Conservation (phyloP, 2,329 filamentous ascomycete species). For the Aspergillus sp. region DNA sequence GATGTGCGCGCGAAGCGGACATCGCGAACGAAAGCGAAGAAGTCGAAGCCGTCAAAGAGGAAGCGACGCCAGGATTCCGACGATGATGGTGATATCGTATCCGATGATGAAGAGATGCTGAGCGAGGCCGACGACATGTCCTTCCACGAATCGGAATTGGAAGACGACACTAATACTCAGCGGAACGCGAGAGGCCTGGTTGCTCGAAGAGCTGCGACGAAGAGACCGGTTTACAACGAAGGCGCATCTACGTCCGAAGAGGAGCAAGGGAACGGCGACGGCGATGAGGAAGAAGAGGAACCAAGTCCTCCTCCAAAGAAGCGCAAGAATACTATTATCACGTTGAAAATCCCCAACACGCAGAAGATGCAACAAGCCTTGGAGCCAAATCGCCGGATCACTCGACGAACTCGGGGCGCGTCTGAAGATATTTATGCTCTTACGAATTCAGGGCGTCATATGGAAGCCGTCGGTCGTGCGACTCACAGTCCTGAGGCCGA, state of each 20-base stretch:
- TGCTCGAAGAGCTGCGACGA: slow-evolving; percentile 49
- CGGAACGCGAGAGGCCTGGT: slow-evolving; percentile 51
- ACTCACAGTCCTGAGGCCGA: slow-evolving; percentile 45
- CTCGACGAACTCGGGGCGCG: slow-evolving; percentile 51
- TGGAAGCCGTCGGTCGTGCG: slow-evolving; percentile 45
- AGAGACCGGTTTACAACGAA: slow-evolving; percentile 50
- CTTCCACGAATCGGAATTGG: slow-evolving; percentile 39
- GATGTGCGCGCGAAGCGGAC: slow-evolving; percentile 20
- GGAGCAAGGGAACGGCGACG: slow-evolving; percentile 16
- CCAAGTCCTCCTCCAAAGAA: slow-evolving; percentile 10
- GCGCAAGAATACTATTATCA: slow-evolving; percentile 20
- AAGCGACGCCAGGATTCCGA: slow-evolving; percentile 40
- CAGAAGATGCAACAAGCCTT: slow-evolving; percentile 18
- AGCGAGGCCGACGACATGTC: slow-evolving; percentile 36
- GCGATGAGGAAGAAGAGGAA: slow-evolving; percentile 18
- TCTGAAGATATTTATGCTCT: slow-evolving; percentile 50
- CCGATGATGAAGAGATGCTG: slow-evolving; percentile 33
- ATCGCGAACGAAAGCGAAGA: slow-evolving; percentile 25
- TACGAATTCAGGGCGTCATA: slow-evolving; percentile 52
- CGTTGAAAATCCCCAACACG: slow-evolving; percentile 22
- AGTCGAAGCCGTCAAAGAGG: slow-evolving; percentile 26
- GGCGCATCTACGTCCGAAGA: slow-evolving; percentile 37
- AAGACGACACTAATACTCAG: slow-evolving; percentile 37
- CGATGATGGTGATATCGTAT: slow-evolving; percentile 39
- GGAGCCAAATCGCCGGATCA: slow-evolving; percentile 42